Evolutionary conservation across 352 stramenopile species (phyloP), one percentile per base, ranked within the genome.

Genomic region (Salisapilia sapeloensis): DNA sequence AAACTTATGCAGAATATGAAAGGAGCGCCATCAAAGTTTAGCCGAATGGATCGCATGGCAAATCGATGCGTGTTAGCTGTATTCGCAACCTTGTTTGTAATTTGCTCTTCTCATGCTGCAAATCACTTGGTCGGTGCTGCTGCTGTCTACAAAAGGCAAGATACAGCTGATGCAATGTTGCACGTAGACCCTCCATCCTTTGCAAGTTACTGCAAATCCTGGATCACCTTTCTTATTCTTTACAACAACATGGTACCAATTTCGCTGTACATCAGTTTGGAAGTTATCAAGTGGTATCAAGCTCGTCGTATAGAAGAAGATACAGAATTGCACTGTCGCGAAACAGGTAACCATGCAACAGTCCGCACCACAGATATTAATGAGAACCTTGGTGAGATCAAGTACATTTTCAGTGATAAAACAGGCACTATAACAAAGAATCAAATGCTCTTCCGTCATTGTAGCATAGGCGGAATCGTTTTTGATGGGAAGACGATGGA

Each of bases 371-470:
- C 75, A 13, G 78, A 90, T 24, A 59, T 97, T n/a, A 93, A 92
- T 31, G 82, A 92, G 27, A 79, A 97, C 32, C 56, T 96, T 12
- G 94, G 91, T 0, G 78, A 97, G 62, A 72, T 99, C 25, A 64
- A 95, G 40, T 97, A 99, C 48, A 85, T 99, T n/a, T 99, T 99
- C 55, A 96, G 72, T 18, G 95, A 99, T 54, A 99, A 99, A 49
- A 99, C 95, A 2, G 95, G 95, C 10, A 99, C 95, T 20, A 63
- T 99, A 14, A 99, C 95, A 13, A 91, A 86, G 53, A 99, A 99
- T 60, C 59, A 97, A 13, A 98, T 99, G 93, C 71, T 96, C 46
- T 95, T 97, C 44, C 75, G 85, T 28, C 90, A 92, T 42, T 94
- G 84, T 40, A 80, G 63, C 2, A 82, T 97, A 30, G 70, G 53